Conservation (phyloP, 305 asterid genomes). For the Fraxinus angustifolia region DNA sequence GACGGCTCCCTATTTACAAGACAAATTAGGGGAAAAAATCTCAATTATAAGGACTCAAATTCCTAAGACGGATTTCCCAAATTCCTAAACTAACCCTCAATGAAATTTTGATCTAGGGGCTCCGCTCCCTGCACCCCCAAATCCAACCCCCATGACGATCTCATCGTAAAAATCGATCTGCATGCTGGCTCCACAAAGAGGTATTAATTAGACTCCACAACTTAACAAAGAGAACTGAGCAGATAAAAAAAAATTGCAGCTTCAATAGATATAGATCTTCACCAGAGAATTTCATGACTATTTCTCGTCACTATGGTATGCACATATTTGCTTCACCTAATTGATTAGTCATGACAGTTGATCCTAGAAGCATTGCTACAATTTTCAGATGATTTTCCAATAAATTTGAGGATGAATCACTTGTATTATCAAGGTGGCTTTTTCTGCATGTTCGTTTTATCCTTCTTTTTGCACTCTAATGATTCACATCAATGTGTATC, state of each 20-base stretch:
- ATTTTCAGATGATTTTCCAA: background rate
- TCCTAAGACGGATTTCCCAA: no score
- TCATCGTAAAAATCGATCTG: background rate
- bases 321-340: background rate
- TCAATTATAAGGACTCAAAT: background rate
- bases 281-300: background rate
- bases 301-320: background rate
- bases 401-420: background rate
- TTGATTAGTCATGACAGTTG: background rate
- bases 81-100: background rate
- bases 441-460: background rate
- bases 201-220: background rate
- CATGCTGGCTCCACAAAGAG: background rate
- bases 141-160: background rate
- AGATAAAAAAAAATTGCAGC: background rate
- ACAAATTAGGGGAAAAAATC: no score
- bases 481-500: background rate
- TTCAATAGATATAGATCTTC: background rate
- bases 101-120: background rate
- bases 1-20: background rate
- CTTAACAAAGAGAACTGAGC: background rate
- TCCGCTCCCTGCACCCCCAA: background rate
- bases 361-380: background rate
- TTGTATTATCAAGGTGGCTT: background rate
- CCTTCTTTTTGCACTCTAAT: background rate